Conservation (phyloP, 2,329 filamentous ascomycete species). For the Karstenula rhodostoma region DNA sequence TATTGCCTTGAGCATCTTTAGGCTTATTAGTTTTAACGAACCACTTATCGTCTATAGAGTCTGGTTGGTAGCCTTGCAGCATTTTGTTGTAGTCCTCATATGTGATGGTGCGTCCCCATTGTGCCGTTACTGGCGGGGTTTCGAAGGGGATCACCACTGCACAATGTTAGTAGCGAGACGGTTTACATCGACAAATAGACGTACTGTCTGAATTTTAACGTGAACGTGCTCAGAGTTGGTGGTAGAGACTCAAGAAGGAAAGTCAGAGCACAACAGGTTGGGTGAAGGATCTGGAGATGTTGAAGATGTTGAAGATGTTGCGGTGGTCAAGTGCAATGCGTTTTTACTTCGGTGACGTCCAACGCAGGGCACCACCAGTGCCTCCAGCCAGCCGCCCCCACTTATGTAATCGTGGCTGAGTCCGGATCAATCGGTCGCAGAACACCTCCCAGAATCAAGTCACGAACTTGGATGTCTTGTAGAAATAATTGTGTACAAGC, state of each 20-base stretch:
- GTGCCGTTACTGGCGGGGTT: slow-evolving; percentile 18
- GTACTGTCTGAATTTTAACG: slow-evolving; percentile 2
- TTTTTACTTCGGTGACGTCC: slow-evolving; percentile 4
- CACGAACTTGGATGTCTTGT: slow-evolving; percentile 5
- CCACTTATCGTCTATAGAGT: slow-evolving; percentile 21
- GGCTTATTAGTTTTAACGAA: slow-evolving; percentile 16
- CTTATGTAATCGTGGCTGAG: slow-evolving; percentile 10
- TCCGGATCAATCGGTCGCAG: slow-evolving; percentile 4
- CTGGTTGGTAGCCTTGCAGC: slow-evolving; percentile 18
- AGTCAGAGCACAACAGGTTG: slow-evolving; percentile 3
- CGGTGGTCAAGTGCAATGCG: slow-evolving; percentile 9
- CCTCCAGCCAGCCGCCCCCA: slow-evolving; percentile 6
- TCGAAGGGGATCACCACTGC: slow-evolving; percentile 17
- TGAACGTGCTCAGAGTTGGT: slow-evolving; percentile 6
- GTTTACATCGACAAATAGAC: slow-evolving; percentile 7
- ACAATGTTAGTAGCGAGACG: slow-evolving; percentile 4
- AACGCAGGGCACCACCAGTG: slow-evolving; percentile 7
- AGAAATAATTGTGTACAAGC: slow-evolving; percentile 2
- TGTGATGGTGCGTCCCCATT: slow-evolving; percentile 21
- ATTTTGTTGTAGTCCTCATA: slow-evolving; percentile 22
- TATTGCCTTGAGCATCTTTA: slow-evolving; percentile 14
- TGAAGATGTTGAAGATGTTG: slow-evolving; percentile 6
- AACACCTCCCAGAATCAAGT: slow-evolving; percentile 5
- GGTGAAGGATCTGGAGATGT: slow-evolving; percentile 1
- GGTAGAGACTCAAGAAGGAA: slow-evolving; percentile 3